phyloP scores from a whole-genome alignment of 2,329 filamentous ascomycete genomes.

The Ophiocordyceps camponoti-leonardi region DNA sequence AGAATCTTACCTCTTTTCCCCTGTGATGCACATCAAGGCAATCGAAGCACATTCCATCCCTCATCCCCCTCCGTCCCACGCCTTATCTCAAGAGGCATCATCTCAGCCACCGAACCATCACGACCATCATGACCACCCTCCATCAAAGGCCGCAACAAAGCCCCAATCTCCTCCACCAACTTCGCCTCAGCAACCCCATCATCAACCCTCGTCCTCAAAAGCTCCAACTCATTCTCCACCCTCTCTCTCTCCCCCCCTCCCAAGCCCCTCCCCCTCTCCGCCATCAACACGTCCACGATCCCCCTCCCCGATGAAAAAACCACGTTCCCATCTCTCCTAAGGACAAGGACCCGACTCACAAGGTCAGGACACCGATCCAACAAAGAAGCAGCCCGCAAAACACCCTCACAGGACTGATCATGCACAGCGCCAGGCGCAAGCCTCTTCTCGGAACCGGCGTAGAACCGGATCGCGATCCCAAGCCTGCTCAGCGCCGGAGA shows the following conservation, averaged over 20 bases:
- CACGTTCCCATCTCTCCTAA: constrained; percentile 4
- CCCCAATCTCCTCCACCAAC: not conserved
- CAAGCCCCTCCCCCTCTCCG: constrained; percentile 1
- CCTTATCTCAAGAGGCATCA: not conserved
- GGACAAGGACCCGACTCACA: constrained; percentile 19
- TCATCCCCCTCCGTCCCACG: not conserved
- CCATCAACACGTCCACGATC: constrained; percentile 15
- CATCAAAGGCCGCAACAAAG: not conserved
- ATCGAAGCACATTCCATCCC: not conserved
- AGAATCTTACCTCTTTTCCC: no score
- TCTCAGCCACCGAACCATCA: not conserved
- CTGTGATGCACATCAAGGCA: not conserved
- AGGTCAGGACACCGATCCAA: constrained; percentile 13
- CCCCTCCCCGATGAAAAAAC: constrained; percentile 13
- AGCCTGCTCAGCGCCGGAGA: constrained; percentile 22
- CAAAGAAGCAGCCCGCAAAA: constrained; percentile 18
- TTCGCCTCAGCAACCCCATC: not conserved
- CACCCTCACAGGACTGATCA: constrained; percentile 24
- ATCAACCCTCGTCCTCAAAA: not conserved
- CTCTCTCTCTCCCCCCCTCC: not conserved
- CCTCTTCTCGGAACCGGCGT: constrained; percentile 8
- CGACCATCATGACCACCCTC: not conserved
- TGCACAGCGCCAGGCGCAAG: constrained; percentile 26
- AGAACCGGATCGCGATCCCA: constrained; percentile 23
- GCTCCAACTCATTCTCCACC: not conserved